Percentiles rank a stretch among this genome's conserved stretches.
Evolutionary conservation across 2,329 filamentous ascomycete species (phyloP).

Genomic region (Trichoderma aggressivum): DNA sequence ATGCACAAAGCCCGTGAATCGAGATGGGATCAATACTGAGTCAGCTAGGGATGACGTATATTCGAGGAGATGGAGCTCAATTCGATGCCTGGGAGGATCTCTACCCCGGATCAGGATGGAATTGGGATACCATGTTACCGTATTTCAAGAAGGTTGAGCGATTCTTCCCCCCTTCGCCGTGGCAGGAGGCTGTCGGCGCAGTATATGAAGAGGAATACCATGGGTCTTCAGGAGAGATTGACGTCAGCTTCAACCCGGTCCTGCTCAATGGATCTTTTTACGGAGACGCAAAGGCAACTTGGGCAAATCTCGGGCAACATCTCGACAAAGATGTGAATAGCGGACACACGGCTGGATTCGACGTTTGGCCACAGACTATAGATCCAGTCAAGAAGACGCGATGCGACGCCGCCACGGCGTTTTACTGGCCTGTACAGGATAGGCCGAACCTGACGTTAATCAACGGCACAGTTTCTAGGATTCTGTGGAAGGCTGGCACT

Average conservation of each 20-base stretch:
- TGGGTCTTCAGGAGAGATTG: conserved; percentile 34
- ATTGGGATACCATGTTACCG: conserved; percentile 27
- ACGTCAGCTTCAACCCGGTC: conserved; percentile 35
- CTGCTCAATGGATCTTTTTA: conserved; percentile 36
- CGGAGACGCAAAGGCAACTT: conserved; percentile 30
- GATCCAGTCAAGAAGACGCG: conserved; percentile 37
- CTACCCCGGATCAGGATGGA: conserved; percentile 28
- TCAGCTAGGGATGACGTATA: conserved; percentile 42
- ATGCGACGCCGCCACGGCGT: conserved; percentile 42
- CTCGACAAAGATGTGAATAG: conserved; percentile 38
- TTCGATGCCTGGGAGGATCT: conserved; percentile 29
- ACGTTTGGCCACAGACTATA: conserved; percentile 39
- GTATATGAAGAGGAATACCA: conserved; percentile 35
- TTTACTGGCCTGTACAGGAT: conserved; percentile 37
- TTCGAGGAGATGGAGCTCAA: conserved; percentile 41
- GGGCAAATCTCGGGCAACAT: conserved; percentile 31
- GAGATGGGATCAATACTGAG: not conserved
- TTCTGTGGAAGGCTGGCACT: conserved; percentile 28
- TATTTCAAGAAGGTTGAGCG: conserved; percentile 41
- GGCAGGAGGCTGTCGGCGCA: conserved; percentile 35
- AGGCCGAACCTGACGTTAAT: conserved; percentile 39
- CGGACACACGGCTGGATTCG: conserved; percentile 38
- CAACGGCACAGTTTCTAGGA: conserved; percentile 35
- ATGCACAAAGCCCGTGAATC: not conserved
- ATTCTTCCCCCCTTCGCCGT: conserved; percentile 33